Evolutionary conservation across 345 rosid species (phyloP), one percentile per base, ranked within the genome.

Genomic region (Hibiscus trionum): DNA sequence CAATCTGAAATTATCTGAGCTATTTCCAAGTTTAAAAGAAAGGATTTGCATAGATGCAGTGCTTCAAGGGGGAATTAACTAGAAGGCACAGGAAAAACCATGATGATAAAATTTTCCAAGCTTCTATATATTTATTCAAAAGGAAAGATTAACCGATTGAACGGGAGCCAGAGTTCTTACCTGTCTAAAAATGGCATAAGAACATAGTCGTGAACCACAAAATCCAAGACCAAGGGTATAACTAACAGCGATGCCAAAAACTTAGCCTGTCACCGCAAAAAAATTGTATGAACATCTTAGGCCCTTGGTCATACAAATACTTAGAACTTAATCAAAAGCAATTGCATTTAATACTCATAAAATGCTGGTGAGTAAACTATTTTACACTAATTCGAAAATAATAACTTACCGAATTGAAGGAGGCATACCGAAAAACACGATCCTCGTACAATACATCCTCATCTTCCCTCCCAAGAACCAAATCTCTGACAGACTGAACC

Each of bases 171-270:
- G 16, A 64, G 68, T 17, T 64, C 24, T 21, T 46, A 90, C 98
- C 98, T 91, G 90, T 91, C 97, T 72, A 90, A 80, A 58, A 94
- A 91, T 14, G 98, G 97, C 98, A 94, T 84, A 61, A 94, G 93
- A 61, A 94, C 82, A 79, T 87, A 94, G 79, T 94, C 96, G 81
- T 94, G 98, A 70, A 91, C 97, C 64, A 86, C 77, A 82, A 88
- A 88, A 83, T 94, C 97, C 85, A 94, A 77, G 29, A 86, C 86
- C 88, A 90, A 91, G 10, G 98, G 97, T 79, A 94, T 78, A 49
- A 88, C 80, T 50, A 94, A 84, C 82, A 94, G 70, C 44, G 85
- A 72, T 44, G 91, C 96, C 86, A 91, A 77, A 87, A 91, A 94
- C 72, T 86, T 88, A 60, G 96, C 98, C 95, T 93, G 91, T 60